Base-by-base conservation (phyloP, 805 yeast species). In the Candida nitratophila region DNA sequence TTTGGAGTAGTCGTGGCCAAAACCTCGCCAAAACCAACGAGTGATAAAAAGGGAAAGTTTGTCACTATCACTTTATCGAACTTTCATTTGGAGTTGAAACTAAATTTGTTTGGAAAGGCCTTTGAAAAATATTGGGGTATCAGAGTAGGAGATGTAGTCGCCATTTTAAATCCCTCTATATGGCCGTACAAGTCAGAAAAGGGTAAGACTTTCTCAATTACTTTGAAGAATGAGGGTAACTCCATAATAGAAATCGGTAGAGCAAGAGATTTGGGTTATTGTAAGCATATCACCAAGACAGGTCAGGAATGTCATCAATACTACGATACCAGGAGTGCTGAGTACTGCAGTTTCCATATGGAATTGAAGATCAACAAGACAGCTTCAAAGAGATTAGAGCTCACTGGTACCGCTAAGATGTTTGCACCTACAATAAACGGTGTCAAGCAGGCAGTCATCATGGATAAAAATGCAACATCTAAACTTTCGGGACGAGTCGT, bases 241-340 rank as follows among this genome's bases (percentile, higher is more conserved):
- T 69, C 76, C 29, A 64, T 91, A 1, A 42, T 90, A 5, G 95
- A 87, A 53, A 71, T 91, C 43, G 99, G 96, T 0, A 68, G 72
- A 31, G 69, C 88, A 19, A 71, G 73, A 46, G 77, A 86, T 55
- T 73, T 83, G 40, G 95, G 86, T 0, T 67, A 68, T 44, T 91
- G 99, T 59, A 70, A 73, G 12, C 50, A 66, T 3, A 56, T 65
- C 14, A 75, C 70, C 27, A 63, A 65, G 37, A 76, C 70, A 29
- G 80, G 81, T 15, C 57, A 64, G 6, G 53, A 60, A 8, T 90
- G 98, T 63, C 65, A 64, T 11, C 66, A 74, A 5, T 81, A 86
- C 35, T 75, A 89, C 4, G 79, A 88, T 55, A 63, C 58, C 19
- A 62, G 73, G 9, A 69, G 68, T 35, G 65, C 76, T 6, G 74